phyloP scores from a whole-genome alignment of 1,284 basidiomycete genomes.

The Pseudomicrostroma phylloplanum region DNA sequence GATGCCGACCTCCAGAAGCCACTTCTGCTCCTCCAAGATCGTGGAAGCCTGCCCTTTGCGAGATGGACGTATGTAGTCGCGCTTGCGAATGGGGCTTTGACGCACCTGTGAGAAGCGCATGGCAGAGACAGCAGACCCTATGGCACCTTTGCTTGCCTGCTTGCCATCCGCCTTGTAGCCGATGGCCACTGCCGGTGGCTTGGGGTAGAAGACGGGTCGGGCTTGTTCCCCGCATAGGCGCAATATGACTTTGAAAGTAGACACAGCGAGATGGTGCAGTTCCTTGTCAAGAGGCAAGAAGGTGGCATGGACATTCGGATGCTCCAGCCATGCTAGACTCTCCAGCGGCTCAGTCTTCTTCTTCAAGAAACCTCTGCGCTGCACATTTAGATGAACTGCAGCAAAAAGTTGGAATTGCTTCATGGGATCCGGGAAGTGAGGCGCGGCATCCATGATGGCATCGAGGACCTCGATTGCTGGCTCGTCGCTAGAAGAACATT shows the following conservation, averaged over 20 bases:
- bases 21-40: slow-evolving; percentile 74
- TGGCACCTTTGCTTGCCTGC: neutral
- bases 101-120: too few species aligned
- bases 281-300: neutral
- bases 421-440: too few species aligned
- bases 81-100: too few species aligned
- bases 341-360: neutral
- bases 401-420: too few species aligned
- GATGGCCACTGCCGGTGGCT: slow-evolving; percentile 2
- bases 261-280: neutral
- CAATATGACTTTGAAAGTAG: neutral
- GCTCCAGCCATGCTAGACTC: neutral
- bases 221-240: neutral
- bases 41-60: slow-evolving; percentile 5
- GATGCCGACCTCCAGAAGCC: slow-evolving; percentile 72
- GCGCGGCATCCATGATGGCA: too few species aligned
- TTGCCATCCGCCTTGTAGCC: neutral
- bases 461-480: too few species aligned
- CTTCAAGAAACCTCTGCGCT: neutral
- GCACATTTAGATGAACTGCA: neutral
- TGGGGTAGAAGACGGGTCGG: neutral
- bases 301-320: neutral
- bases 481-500: too few species aligned
- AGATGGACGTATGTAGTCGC: neutral
- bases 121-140: neutral